These are phyloP conservation scores for Schrenkiella parvula DNA, from an alignment of 345 rosid genomes.

Conservation along the genomic window DNA sequence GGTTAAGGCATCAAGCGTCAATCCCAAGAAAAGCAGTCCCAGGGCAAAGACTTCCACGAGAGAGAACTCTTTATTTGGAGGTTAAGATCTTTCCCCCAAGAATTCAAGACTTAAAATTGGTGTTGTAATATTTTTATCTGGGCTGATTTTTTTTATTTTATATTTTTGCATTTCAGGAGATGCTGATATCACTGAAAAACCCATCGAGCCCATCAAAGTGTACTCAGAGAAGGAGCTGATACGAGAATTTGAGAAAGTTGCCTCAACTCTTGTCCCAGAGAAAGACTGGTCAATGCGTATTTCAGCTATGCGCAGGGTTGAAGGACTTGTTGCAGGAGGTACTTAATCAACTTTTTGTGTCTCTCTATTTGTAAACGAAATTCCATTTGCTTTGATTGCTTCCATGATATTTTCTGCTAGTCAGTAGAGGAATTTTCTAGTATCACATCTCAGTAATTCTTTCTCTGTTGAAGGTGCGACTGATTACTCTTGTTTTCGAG, in stretches of 20 bases:
- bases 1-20: constrained; percentile 51
- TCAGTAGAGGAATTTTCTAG: not conserved
- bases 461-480: constrained; percentile 63
- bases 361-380: too few species aligned
- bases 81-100: constrained; percentile 37
- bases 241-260: constrained; percentile 91
- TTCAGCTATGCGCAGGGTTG: constrained; percentile 96
- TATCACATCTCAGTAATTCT: constrained; percentile 7
- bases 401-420: constrained; percentile 13
- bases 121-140: not conserved
- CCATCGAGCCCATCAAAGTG: constrained; percentile 75
- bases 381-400: constrained; percentile 15
- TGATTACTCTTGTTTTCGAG: constrained; percentile 78
- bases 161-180: constrained; percentile 54
- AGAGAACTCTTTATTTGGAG: constrained; percentile 89
- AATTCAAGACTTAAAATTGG: not conserved
- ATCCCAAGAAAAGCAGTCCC: constrained; percentile 83
- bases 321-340: constrained; percentile 98
- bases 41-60: constrained; percentile 68
- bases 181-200: constrained; percentile 69
- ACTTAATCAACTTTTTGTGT: not conserved
- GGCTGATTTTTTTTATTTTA: constrained; percentile 10
- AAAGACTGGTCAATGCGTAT: constrained; percentile 99
- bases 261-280: constrained; percentile 83
- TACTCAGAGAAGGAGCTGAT: constrained; percentile 95